Percentiles rank a stretch among this genome's conserved stretches.
phyloP scores from a whole-genome alignment of 2,329 filamentous ascomycete genomes.

The Lecanosticta acicola region DNA sequence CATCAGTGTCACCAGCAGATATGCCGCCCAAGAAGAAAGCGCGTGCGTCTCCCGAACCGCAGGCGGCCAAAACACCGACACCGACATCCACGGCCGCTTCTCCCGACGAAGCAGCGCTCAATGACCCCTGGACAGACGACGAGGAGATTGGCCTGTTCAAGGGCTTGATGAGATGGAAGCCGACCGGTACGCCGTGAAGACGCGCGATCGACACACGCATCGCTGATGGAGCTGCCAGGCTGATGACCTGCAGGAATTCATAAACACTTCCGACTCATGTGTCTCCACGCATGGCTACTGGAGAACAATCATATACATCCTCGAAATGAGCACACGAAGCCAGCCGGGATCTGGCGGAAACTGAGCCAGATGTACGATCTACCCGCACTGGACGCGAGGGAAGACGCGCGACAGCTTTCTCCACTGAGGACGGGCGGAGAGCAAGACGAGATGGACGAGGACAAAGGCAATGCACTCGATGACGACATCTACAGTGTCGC shows the following conservation, averaged over 20 bases:
- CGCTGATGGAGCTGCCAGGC: slow-evolving; percentile 10
- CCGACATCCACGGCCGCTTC: slow-evolving; percentile 28
- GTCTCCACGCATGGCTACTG: slow-evolving; percentile 49
- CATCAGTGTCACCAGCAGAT: too few species aligned
- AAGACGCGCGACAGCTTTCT: slow-evolving; percentile 53
- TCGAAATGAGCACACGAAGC: slow-evolving; percentile 62
- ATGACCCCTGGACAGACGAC: slow-evolving; percentile 88
- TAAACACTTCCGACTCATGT: slow-evolving; percentile 88
- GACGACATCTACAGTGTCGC: slow-evolving; percentile 34
- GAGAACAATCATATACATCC: slow-evolving; percentile 33
- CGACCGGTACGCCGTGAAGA: slow-evolving; percentile 59
- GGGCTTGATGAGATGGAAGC: slow-evolving; percentile 88
- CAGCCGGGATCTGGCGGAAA: slow-evolving; percentile 89
- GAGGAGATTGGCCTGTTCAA: slow-evolving; percentile 92
- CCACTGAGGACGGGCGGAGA: slow-evolving; percentile 7
- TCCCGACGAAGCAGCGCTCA: slow-evolving; percentile 45
- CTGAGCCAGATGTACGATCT: slow-evolving; percentile 79
- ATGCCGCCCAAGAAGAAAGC: slow-evolving; percentile 70
- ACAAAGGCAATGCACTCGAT: slow-evolving; percentile 36
- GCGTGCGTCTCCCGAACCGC: slow-evolving; percentile 45
- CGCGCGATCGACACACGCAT: background rate
- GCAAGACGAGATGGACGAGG: slow-evolving; percentile 36
- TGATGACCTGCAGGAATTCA: slow-evolving; percentile 63
- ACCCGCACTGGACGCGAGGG: slow-evolving; percentile 77
- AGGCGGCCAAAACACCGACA: slow-evolving; percentile 36